Evolutionary conservation across 805 yeast species (phyloP), one percentile per base, ranked within the genome.

Genomic region (Helenozyma rhizophorensis): DNA sequence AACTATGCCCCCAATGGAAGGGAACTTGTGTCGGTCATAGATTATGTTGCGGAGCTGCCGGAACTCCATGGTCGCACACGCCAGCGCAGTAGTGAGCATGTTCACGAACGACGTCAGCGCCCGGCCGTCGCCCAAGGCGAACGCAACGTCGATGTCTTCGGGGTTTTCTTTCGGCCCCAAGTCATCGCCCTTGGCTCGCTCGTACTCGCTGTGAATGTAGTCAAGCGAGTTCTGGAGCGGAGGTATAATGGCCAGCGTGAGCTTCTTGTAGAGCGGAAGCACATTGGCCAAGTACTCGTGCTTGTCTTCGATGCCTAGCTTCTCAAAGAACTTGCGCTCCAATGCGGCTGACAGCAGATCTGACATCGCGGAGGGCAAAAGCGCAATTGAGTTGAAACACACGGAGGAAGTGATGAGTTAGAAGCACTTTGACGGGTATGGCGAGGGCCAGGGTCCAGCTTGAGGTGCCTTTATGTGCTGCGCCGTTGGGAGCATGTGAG

Each of bases 101-200:
- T 53, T 50, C 18, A 60, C 34, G 15, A 62, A 47, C 26, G 53
- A 52, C 27, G 49, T 50, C 27, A 47, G 54, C 8, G 56, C 51
- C 14, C 42, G 42, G 31, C 42, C 38, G 9, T 48, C 56, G 8
- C 47, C 52, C 2, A 48, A 39, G 1, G 59, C 50, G 6, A 25
- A 30, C 1, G 65, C 67, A 13, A 47, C 42, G 33, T 62, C 68
- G 6, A 45, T 43, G 7, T 58, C 65, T 4, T 54, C 62, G 15
- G 18, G 22, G 13, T 16, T 8, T n/a, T 27, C 38, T 11, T 13
- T 23, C 23, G 10, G 23, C n/a, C 6, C n/a, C n/a, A 11, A 6
- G 15, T 24, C 26, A 11, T 23, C 18, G 23, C 27, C 14, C n/a
- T 24, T 11, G n/a, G 9, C 14, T 18, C 23, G 24, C 5, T 14